These are phyloP conservation scores for Podila horticola DNA, from an alignment of 192 early-diverging fungal genomes.

Conservation along the genomic window DNA sequence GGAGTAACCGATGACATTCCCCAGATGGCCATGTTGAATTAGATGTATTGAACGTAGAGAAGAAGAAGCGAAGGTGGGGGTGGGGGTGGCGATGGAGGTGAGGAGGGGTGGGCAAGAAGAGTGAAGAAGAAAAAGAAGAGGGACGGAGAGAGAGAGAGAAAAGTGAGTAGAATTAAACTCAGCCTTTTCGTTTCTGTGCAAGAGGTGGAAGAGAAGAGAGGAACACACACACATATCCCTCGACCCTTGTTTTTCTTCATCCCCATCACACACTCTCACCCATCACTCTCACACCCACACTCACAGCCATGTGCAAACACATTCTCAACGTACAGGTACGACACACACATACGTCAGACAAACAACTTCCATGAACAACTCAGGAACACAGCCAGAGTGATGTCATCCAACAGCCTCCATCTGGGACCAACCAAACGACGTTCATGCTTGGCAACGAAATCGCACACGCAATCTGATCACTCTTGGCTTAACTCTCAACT, in stretches of 20 bases:
- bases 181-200: neutral
- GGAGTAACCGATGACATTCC: constrained; percentile 38
- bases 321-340: constrained; percentile 95
- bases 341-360: neutral
- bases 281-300: too few species aligned
- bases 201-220: neutral
- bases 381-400: too few species aligned
- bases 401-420: too few species aligned
- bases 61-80: neutral
- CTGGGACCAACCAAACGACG: too few species aligned
- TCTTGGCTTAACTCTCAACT: neutral
- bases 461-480: neutral
- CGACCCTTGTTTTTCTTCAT: constrained; percentile 1
- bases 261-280: neutral
- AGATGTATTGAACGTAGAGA: neutral
- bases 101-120: neutral
- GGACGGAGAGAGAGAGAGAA: neutral
- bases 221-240: neutral
- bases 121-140: neutral
- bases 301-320: constrained; percentile 89
- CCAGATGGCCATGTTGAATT: constrained; percentile 48
- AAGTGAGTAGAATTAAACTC: neutral
- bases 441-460: neutral
- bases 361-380: too few species aligned
- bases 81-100: neutral